phyloP scores from a whole-genome alignment of 176 grass and related monocot species.

The Stipa capillata region DNA sequence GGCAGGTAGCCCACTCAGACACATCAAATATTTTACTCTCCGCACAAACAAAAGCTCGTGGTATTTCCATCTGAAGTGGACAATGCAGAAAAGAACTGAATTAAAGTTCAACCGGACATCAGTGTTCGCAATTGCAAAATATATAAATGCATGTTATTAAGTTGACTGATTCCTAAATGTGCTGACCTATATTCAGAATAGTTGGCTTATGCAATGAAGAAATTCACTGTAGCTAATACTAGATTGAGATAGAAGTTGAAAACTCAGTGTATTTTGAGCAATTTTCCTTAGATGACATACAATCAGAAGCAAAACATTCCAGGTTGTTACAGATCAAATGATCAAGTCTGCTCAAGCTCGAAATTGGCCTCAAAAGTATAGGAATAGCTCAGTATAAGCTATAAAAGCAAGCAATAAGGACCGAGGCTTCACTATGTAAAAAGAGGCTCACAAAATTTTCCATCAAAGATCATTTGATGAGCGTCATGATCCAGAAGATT shows the following conservation, averaged over 20 bases:
- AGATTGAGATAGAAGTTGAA: background rate
- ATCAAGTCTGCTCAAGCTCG: background rate
- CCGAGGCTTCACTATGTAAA: background rate
- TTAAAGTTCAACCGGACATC: background rate
- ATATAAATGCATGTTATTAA: background rate
- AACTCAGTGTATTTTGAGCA: background rate
- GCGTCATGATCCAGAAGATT: background rate
- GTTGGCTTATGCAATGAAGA: background rate
- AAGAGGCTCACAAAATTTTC: background rate
- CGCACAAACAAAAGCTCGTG: conserved; percentile 96
- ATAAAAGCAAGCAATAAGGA: background rate
- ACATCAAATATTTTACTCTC: conserved; percentile 99
- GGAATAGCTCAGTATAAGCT: background rate
- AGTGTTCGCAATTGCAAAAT: background rate
- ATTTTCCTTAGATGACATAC: background rate
- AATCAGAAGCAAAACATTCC: background rate
- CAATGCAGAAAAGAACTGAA: conserved; percentile 20
- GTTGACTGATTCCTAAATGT: conserved; percentile 9
- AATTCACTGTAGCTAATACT: conserved; percentile 3
- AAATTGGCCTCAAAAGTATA: background rate
- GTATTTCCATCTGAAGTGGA: conserved; percentile 84
- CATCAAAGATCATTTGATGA: background rate
- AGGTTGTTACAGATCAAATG: background rate
- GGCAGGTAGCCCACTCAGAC: conserved; percentile 98
- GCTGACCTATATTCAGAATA: background rate